Percentiles rank a stretch among this genome's conserved stretches.
These are phyloP conservation scores for Aureobasidium sp. DNA, from an alignment of 2,329 filamentous ascomycete species.

Conservation along the genomic window DNA sequence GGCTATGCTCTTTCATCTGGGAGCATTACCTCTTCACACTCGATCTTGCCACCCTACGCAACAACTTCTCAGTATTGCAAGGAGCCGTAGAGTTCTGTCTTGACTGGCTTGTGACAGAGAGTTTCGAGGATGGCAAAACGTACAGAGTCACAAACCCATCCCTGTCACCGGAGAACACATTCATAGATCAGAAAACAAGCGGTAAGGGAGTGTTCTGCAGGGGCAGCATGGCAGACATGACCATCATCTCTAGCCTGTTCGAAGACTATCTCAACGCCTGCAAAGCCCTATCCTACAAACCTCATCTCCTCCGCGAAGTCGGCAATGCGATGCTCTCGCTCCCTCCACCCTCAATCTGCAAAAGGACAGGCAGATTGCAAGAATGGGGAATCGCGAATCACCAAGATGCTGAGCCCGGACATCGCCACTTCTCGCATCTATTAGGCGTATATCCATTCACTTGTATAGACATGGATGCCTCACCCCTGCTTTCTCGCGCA, in stretches of 20 bases:
- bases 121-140: not conserved
- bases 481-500: not conserved
- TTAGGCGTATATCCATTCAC: not conserved
- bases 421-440: not conserved
- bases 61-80: not conserved
- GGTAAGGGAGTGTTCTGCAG: not conserved
- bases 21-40: constrained; percentile 11
- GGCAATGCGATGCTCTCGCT: not conserved
- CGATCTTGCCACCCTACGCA: not conserved
- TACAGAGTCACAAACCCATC: not conserved
- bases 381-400: not conserved
- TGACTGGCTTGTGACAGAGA: not conserved
- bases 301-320: not conserved
- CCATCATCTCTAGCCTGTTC: not conserved
- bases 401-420: not conserved
- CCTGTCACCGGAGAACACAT: not conserved
- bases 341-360: not conserved
- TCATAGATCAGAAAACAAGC: not conserved
- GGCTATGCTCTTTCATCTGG: constrained; percentile 22
- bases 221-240: not conserved
- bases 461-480: not conserved
- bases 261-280: not conserved
- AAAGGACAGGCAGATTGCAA: constrained; percentile 1
- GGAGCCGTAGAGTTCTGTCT: constrained; percentile 6
- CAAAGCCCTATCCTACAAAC: not conserved